Conservation (phyloP, 2,329 filamentous ascomycete species). For the Penicillium sp. region DNA sequence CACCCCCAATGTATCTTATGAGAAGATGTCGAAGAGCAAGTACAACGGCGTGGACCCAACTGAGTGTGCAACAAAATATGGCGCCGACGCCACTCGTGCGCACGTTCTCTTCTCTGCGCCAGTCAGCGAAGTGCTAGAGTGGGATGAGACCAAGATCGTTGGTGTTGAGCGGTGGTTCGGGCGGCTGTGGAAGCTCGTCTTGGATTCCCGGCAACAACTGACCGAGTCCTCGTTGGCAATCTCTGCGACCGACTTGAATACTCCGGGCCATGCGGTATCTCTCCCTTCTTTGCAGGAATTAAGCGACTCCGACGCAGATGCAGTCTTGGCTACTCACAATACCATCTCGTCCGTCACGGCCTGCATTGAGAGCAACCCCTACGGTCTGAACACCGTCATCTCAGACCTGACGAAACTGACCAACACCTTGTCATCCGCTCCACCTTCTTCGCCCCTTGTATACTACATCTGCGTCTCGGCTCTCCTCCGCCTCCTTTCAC, state of each 20-base stretch:
- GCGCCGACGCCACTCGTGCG: conserved; percentile 75
- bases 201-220: conserved; percentile 30
- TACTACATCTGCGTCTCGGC: conserved; percentile 47
- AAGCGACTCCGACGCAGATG: conserved; percentile 34
- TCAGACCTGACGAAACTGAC: conserved; percentile 79
- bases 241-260: conserved; percentile 16
- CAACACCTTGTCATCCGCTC: conserved; percentile 56
- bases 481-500: conserved; percentile 68
- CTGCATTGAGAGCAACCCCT: conserved; percentile 64
- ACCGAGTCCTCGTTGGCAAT: conserved; percentile 19
- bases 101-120: conserved; percentile 88
- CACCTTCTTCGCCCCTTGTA: conserved; percentile 37
- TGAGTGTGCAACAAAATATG: conserved; percentile 65
- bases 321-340: conserved; percentile 63
- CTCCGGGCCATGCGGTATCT: conserved; percentile 20
- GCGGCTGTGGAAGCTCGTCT: conserved; percentile 58
- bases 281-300: conserved; percentile 30
- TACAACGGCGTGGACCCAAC: conserved; percentile 84
- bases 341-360: conserved; percentile 63
- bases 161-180: conserved; percentile 77
- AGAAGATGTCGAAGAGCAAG: conserved; percentile 96
- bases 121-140: conserved; percentile 75
- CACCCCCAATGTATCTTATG: conserved; percentile 60
- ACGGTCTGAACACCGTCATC: conserved; percentile 75
- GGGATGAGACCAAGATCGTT: conserved; percentile 77